These are phyloP conservation scores for Lasiosphaeris hirsuta DNA, from an alignment of 495 filamentous ascomycete species.

Conservation along the genomic window DNA sequence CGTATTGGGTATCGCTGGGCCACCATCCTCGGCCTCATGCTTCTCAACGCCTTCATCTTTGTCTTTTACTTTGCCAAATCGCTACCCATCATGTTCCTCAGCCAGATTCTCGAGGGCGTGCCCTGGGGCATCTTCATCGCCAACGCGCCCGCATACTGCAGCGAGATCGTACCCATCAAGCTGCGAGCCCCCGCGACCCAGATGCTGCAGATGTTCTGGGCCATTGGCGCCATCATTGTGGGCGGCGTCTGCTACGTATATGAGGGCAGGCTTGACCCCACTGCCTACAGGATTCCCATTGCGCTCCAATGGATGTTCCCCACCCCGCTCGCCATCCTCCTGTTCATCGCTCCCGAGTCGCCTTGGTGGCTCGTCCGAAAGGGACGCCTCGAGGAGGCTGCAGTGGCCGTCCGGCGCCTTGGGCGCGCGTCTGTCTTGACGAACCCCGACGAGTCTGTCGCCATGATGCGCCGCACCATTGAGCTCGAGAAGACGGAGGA, in stretches of 20 bases:
- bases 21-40: conserved; percentile 39
- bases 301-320: conserved; percentile 59
- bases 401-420: conserved; percentile 52
- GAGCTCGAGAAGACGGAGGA: conserved; percentile 54
- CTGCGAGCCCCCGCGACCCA: conserved; percentile 63
- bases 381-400: conserved; percentile 49
- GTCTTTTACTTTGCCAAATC: conserved; percentile 58
- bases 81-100: conserved; percentile 55
- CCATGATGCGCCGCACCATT: conserved; percentile 65
- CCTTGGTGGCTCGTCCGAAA: conserved; percentile 70
- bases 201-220: conserved; percentile 73
- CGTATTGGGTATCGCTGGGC: conserved; percentile 45
- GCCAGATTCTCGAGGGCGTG: conserved; percentile 64
- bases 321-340: conserved; percentile 51
- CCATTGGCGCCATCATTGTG: conserved; percentile 62
- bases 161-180: conserved; percentile 60
- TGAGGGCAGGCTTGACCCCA: conserved; percentile 55
- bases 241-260: conserved; percentile 57
- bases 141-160: conserved; percentile 43
- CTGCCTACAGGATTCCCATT: conserved; percentile 68
- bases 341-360: conserved; percentile 61
- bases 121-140: conserved; percentile 59
- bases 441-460: conserved; percentile 38
- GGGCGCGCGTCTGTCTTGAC: conserved; percentile 27
- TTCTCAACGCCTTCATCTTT: conserved; percentile 50